These are phyloP conservation scores for Diplocarpon mali DNA, from an alignment of 2,329 filamentous ascomycete species.

Conservation along the genomic window DNA sequence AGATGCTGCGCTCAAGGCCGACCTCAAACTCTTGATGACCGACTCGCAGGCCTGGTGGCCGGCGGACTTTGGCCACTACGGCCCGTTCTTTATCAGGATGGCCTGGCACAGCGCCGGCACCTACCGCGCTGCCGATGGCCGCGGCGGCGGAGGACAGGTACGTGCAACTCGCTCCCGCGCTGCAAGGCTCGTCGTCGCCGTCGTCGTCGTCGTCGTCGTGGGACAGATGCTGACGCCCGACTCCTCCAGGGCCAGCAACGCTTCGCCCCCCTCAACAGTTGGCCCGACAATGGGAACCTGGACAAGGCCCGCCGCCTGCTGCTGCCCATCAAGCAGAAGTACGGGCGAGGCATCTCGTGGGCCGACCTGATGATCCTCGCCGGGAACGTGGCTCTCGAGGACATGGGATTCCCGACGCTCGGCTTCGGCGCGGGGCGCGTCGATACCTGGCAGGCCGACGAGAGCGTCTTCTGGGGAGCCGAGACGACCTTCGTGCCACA, in stretches of 20 bases:
- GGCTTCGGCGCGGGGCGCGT: slow-evolving; percentile 47
- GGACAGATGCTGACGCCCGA: not conserved
- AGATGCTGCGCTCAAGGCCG: slow-evolving; percentile 40
- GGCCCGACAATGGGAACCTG: slow-evolving; percentile 49
- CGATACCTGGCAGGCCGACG: slow-evolving; percentile 48
- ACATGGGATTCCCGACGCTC: slow-evolving; percentile 45
- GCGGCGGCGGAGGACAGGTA: slow-evolving; percentile 43
- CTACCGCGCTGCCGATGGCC: slow-evolving; percentile 47
- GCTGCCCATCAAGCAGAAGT: slow-evolving; percentile 54
- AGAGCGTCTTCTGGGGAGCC: slow-evolving; percentile 50
- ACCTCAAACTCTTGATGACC: slow-evolving; percentile 44
- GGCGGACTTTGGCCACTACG: slow-evolving; percentile 51
- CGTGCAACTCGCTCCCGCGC: too few species aligned
- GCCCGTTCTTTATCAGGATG: slow-evolving; percentile 48
- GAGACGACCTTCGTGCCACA: slow-evolving; percentile 31
- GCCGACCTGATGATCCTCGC: slow-evolving; percentile 46
- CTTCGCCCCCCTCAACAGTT: slow-evolving; percentile 50
- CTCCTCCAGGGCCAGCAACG: slow-evolving; percentile 40
- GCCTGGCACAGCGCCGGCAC: slow-evolving; percentile 52
- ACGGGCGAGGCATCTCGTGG: slow-evolving; percentile 52
- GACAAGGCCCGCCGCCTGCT: slow-evolving; percentile 51
- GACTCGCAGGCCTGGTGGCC: slow-evolving; percentile 52
- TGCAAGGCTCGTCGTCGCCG: too few species aligned
- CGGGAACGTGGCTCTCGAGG: slow-evolving; percentile 48
- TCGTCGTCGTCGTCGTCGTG: too few species aligned